Conservation (phyloP, 768 basidiomycete genomes). For the Mrakia hoshinonis region DNA sequence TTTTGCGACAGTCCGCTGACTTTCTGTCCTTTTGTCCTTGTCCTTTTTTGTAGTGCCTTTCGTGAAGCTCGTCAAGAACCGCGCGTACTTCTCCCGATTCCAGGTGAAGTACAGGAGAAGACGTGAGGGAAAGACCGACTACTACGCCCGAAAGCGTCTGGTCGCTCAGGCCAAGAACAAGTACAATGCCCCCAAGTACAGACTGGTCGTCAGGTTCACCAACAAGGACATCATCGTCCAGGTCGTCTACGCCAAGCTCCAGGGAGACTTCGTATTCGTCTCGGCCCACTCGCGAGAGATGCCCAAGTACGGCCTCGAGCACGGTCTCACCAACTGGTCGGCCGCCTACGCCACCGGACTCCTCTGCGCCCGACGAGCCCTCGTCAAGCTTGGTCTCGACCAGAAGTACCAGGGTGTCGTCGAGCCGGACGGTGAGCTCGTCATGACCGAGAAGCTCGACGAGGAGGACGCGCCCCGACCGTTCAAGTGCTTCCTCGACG, state of each 20-base stretch:
- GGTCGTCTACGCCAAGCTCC: constrained; percentile 87
- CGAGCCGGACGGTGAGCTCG: constrained; percentile 80
- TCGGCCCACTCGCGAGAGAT: constrained; percentile 85
- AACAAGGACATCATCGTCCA: constrained; percentile 86
- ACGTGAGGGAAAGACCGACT: constrained; percentile 98
- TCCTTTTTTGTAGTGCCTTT: not conserved
- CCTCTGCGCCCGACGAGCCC: constrained; percentile 83
- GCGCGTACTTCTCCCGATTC: constrained; percentile 91
- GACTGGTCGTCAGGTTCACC: constrained; percentile 93
- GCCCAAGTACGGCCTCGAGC: constrained; percentile 89
- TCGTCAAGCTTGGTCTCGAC: constrained; percentile 88
- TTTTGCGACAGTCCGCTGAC: not conserved
- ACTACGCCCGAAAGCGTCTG: constrained; percentile 96
- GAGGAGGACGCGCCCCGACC: constrained; percentile 84
- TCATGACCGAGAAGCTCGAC: constrained; percentile 73
- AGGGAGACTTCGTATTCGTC: constrained; percentile 83
- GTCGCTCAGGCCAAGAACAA: constrained; percentile 99
- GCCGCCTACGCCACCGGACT: constrained; percentile 98
- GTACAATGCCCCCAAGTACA: constrained; percentile 39
- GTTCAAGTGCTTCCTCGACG: constrained; percentile 99
- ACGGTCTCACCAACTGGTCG: constrained; percentile 98
- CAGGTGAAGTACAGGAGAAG: constrained; percentile 97
- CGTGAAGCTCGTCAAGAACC: constrained; percentile 59
- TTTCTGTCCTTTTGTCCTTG: not conserved
- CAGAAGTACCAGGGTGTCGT: constrained; percentile 94